Percentiles rank a stretch among this genome's conserved stretches.
phyloP scores from a whole-genome alignment of 1,284 basidiomycete species.

The Neonothopanus nambi region DNA sequence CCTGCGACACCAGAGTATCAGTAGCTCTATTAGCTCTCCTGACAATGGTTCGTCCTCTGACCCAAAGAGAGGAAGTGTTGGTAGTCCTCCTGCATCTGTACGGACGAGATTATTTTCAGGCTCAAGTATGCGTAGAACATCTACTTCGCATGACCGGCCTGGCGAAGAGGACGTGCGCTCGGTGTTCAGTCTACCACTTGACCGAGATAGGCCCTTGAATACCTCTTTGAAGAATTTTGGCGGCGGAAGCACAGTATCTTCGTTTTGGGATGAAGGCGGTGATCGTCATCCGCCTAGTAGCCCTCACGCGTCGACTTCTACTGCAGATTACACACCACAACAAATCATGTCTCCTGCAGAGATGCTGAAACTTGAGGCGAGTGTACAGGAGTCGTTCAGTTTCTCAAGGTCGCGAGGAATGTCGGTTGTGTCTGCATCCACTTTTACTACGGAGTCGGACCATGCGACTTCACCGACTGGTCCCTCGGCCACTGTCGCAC shows the following conservation, averaged over 20 bases:
- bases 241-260: conserved; percentile 26
- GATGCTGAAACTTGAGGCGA: conserved; percentile 58
- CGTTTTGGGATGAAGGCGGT: conserved; percentile 52
- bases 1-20: conserved; percentile 31
- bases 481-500: conserved; percentile 15
- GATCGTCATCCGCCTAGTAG: conserved; percentile 27
- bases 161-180: conserved; percentile 54
- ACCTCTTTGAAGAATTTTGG: background rate
- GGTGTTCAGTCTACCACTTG: conserved; percentile 50
- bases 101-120: conserved; percentile 65
- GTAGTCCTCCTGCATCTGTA: conserved; percentile 30
- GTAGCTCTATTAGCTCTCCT: conserved; percentile 24
- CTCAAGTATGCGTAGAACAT: conserved; percentile 50
- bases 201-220: conserved; percentile 31
- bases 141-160: conserved; percentile 42
- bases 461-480: conserved; percentile 15
- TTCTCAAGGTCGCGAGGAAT: conserved; percentile 27
- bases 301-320: conserved; percentile 24
- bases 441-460: conserved; percentile 28
- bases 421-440: conserved; percentile 39
- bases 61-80: conserved; percentile 32
- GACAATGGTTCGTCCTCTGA: conserved; percentile 26
- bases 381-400: conserved; percentile 32
- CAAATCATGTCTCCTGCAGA: conserved; percentile 68
- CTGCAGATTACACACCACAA: conserved; percentile 54